phyloP scores from a whole-genome alignment of 371 early-diverging fungal species.

The Mortierella sp. region DNA sequence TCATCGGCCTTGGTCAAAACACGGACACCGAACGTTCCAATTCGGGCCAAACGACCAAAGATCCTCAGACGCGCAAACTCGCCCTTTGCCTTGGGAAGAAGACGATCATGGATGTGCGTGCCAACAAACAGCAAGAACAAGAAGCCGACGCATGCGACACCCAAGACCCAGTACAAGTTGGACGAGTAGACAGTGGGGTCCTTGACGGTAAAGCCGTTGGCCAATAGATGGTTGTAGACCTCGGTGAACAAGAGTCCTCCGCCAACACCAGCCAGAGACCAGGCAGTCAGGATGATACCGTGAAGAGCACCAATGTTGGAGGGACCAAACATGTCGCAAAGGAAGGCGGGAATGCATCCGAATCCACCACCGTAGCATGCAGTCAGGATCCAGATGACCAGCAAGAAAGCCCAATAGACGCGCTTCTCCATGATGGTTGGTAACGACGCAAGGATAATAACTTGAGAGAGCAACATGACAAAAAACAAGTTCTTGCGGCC shows the following conservation, averaged over 20 bases:
- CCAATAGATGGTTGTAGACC: constrained; percentile 61
- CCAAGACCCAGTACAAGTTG: constrained; percentile 58
- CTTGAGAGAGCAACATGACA: constrained; percentile 65
- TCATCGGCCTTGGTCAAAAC: constrained; percentile 37
- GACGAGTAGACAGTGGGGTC: constrained; percentile 28
- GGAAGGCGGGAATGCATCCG: constrained; percentile 78
- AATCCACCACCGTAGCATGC: constrained; percentile 75
- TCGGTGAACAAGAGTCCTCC: constrained; percentile 75
- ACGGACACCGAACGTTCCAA: constrained; percentile 43
- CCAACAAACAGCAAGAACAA: constrained; percentile 46
- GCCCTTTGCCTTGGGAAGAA: constrained; percentile 43
- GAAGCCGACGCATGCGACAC: constrained; percentile 40
- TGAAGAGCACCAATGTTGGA: constrained; percentile 75
- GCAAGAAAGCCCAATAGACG: constrained; percentile 65
- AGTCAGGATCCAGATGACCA: constrained; percentile 63
- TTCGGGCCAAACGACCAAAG: constrained; percentile 44
- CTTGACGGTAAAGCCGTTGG: constrained; percentile 28
- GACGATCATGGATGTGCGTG: constrained; percentile 48
- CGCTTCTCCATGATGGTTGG: constrained; percentile 62
- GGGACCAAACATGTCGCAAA: constrained; percentile 78
- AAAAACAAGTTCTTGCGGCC: constrained; percentile 73
- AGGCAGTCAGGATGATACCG: constrained; percentile 71
- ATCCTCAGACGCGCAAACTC: constrained; percentile 49
- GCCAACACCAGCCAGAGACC: constrained; percentile 74
- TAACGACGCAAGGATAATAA: constrained; percentile 62